Evolutionary conservation across 1,139 yeast genomes (phyloP).

Genomic region (Debaryomycetaceae sp.): DNA sequence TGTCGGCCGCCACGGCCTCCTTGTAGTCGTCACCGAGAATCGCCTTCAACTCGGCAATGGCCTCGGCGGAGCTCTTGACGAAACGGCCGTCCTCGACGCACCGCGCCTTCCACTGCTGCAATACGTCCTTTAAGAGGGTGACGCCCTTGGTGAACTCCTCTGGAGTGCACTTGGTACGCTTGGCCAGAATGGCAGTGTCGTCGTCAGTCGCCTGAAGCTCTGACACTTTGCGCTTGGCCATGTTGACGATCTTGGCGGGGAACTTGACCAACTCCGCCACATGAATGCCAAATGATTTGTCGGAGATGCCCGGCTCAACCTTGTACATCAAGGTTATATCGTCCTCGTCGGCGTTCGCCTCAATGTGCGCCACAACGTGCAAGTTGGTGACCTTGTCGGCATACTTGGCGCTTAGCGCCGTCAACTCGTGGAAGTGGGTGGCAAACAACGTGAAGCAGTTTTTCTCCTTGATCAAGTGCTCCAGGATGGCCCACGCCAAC

Average conservation of each 20-base stretch:
- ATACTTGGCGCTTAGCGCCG: constrained; percentile 64
- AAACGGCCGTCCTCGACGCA: constrained; percentile 40
- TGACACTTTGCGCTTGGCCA: constrained; percentile 92
- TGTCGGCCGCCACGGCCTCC: constrained; percentile 24
- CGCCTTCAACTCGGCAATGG: constrained; percentile 34
- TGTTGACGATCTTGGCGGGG: constrained; percentile 79
- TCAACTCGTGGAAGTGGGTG: constrained; percentile 94
- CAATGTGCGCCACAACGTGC: constrained; percentile 92
- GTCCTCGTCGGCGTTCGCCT: constrained; percentile 40
- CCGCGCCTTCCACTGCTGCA: constrained; percentile 57
- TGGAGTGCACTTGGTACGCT: constrained; percentile 48
- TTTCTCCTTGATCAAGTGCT: constrained; percentile 66
- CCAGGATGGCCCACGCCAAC: constrained; percentile 93
- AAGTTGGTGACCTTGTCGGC: constrained; percentile 62
- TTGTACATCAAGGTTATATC: constrained; percentile 86
- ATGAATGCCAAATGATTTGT: constrained; percentile 94
- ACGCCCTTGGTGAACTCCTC: constrained; percentile 58
- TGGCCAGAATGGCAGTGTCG: constrained; percentile 34
- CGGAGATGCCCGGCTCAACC: constrained; percentile 89
- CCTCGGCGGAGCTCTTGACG: constrained; percentile 26
- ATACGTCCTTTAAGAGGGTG: constrained; percentile 46
- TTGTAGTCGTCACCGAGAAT: constrained; percentile 25
- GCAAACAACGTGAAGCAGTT: constrained; percentile 86
- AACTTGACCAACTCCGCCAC: constrained; percentile 95
- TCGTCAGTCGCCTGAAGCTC: constrained; percentile 55